Conservation (phyloP, 2,329 filamentous ascomycete genomes). For the Clonostachys sp. region DNA sequence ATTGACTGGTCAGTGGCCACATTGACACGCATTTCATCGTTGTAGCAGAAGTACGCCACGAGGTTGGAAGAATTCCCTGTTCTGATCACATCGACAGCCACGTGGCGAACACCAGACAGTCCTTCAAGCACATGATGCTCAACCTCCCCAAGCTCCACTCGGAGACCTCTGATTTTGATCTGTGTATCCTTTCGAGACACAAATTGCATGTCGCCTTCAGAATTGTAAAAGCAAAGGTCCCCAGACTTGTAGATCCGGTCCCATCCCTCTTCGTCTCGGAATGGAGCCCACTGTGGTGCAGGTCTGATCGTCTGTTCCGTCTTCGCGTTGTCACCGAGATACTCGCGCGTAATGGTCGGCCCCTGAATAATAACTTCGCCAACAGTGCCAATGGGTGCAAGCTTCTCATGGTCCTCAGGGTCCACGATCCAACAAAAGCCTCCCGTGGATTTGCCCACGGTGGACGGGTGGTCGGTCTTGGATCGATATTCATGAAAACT, state of each 20-base stretch:
- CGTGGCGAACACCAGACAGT: neutral
- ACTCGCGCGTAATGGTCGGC: slow-evolving; percentile 39
- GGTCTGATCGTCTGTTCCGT: slow-evolving; percentile 13
- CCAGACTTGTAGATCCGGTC: slow-evolving; percentile 1
- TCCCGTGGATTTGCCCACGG: slow-evolving; percentile 4
- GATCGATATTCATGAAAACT: slow-evolving; percentile 3
- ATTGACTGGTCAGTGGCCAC: neutral
- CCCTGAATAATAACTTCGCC: slow-evolving; percentile 9
- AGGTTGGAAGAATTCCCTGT: neutral
- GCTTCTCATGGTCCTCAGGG: slow-evolving; percentile 1
- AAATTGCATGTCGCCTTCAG: slow-evolving; percentile 1
- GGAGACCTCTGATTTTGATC: slow-evolving; percentile 3
- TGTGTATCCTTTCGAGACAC: slow-evolving; percentile 2
- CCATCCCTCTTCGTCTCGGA: neutral
- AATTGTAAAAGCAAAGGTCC: slow-evolving; percentile 1
- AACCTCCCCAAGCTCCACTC: slow-evolving; percentile 2
- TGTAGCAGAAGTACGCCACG: slow-evolving; percentile 1
- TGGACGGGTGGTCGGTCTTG: neutral
- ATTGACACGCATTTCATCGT: neutral
- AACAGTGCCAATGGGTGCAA: slow-evolving; percentile 6
- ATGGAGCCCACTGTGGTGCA: slow-evolving; percentile 3
- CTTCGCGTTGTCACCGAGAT: slow-evolving; percentile 28
- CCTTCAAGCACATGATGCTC: neutral
- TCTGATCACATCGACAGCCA: slow-evolving; percentile 3
- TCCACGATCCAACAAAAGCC: slow-evolving; percentile 7